Evolutionary conservation across 768 basidiomycete genomes (phyloP).

Genomic region (Lentinula raphanica): DNA sequence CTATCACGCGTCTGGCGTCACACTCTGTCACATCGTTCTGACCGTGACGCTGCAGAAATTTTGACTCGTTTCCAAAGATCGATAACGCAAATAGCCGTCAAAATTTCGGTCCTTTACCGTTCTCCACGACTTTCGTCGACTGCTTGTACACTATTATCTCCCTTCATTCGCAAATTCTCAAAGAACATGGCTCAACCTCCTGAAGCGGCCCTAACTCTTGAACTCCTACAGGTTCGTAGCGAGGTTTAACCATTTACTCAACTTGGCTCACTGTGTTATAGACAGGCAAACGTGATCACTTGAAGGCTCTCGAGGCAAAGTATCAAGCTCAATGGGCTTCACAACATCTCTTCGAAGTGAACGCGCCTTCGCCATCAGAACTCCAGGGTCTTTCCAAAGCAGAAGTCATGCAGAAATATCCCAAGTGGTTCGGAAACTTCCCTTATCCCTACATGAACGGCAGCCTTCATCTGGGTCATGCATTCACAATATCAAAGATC

Average conservation of each 20-base stretch:
- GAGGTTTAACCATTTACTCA: not conserved
- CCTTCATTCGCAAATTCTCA: not conserved
- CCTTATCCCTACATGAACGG: constrained; percentile 99
- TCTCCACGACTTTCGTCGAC: not conserved
- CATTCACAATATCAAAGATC: constrained; percentile 96
- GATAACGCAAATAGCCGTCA: not conserved
- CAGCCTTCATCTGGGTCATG: constrained; percentile 93
- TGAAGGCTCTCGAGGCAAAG: constrained; percentile 76
- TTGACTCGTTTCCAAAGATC: not conserved
- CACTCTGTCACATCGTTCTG: not conserved
- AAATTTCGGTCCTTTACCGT: constrained; percentile 2
- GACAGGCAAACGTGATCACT: constrained; percentile 91
- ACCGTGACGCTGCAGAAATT: not conserved
- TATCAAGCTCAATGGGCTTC: constrained; percentile 81
- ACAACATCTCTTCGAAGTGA: constrained; percentile 76
- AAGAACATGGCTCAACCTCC: not conserved
- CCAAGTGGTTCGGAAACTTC: constrained; percentile 97
- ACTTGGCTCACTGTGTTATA: constrained; percentile 27
- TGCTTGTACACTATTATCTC: not conserved
- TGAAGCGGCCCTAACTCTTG: constrained; percentile 48
- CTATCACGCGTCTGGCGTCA: not conserved
- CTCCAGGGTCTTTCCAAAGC: constrained; percentile 56
- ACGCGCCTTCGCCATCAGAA: constrained; percentile 69
- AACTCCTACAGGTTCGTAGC: constrained; percentile 52
- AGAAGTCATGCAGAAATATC: constrained; percentile 69